phyloP scores from a whole-genome alignment of 768 basidiomycete species.

The Kwoniella pini region DNA sequence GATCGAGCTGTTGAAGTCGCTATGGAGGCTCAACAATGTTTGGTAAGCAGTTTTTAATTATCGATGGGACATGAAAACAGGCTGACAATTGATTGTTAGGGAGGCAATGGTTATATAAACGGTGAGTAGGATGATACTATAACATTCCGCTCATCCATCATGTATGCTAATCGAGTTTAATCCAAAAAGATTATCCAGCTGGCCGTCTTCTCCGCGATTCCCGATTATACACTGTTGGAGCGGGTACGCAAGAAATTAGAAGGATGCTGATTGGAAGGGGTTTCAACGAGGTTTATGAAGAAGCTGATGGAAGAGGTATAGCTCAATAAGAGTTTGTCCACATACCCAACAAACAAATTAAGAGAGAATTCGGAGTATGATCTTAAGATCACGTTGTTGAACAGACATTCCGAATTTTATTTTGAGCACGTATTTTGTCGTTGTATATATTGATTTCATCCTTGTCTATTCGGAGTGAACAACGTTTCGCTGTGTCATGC shows the following conservation, averaged over 20 bases:
- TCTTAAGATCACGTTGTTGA: background rate
- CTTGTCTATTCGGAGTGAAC: background rate
- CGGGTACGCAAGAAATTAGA: conserved; percentile 94
- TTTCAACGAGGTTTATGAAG: conserved; percentile 65
- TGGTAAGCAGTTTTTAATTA: conserved; percentile 56
- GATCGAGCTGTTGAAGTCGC: conserved; percentile 90
- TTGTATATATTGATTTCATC: background rate
- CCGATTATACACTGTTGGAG: conserved; percentile 86
- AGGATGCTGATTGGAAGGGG: conserved; percentile 92
- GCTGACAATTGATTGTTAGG: conserved; percentile 23
- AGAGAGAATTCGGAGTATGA: background rate
- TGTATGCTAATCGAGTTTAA: background rate
- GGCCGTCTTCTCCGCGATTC: conserved; percentile 86
- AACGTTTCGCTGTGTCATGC: no score
- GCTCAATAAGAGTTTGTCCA: conserved; percentile 22
- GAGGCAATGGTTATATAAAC: conserved; percentile 95
- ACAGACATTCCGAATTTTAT: background rate
- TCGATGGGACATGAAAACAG: background rate
- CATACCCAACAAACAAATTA: no score
- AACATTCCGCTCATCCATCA: background rate
- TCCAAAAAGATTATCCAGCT: conserved; percentile 79
- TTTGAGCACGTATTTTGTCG: background rate
- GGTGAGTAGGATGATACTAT: conserved; percentile 58
- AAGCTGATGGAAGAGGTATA: conserved; percentile 36
- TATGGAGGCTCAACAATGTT: conserved; percentile 85